A percentile compares a stretch with the other conserved stretches of the same genome.
Evolutionary conservation across 352 stramenopile genomes (phyloP).

Genomic region (Phytophthora litchii): DNA sequence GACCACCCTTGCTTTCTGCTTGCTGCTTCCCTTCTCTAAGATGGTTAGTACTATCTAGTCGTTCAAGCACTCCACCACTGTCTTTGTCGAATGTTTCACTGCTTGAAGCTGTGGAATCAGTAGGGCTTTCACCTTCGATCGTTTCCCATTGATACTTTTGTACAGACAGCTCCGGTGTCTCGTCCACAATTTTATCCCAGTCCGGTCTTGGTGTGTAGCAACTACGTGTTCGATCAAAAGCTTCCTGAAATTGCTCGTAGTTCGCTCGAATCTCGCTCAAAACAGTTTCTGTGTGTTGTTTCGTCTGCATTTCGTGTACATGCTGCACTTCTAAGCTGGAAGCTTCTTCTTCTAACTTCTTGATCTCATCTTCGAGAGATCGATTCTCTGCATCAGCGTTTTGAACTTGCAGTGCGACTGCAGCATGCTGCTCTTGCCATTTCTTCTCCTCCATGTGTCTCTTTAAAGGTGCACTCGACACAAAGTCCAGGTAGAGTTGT

Average conservation of each 20-base stretch:
- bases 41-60: constrained; percentile 3
- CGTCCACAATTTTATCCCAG: constrained; percentile 65
- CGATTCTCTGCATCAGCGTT: constrained; percentile 50
- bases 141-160: constrained; percentile 65
- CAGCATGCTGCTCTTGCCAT: constrained; percentile 50
- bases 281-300: constrained; percentile 14
- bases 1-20: constrained; percentile 6
- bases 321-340: constrained; percentile 46
- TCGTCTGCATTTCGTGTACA: constrained; percentile 36
- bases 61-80: constrained; percentile 3
- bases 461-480: constrained; percentile 60
- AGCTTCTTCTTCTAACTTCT: constrained; percentile 40
- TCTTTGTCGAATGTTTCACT: constrained; percentile 12
- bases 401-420: constrained; percentile 29
- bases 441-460: constrained; percentile 72
- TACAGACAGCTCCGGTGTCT: constrained; percentile 65
- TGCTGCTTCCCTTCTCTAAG: neutral
- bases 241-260: constrained; percentile 34
- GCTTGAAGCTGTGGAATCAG: neutral
- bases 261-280: constrained; percentile 31
- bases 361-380: constrained; percentile 49
- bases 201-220: constrained; percentile 75
- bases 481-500: constrained; percentile 61
- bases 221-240: constrained; percentile 37
- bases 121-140: constrained; percentile 11